Percentiles rank a stretch among this genome's conserved stretches.
Conservation (phyloP, 495 filamentous ascomycete species). For the Trichoderma asperelloides region DNA sequence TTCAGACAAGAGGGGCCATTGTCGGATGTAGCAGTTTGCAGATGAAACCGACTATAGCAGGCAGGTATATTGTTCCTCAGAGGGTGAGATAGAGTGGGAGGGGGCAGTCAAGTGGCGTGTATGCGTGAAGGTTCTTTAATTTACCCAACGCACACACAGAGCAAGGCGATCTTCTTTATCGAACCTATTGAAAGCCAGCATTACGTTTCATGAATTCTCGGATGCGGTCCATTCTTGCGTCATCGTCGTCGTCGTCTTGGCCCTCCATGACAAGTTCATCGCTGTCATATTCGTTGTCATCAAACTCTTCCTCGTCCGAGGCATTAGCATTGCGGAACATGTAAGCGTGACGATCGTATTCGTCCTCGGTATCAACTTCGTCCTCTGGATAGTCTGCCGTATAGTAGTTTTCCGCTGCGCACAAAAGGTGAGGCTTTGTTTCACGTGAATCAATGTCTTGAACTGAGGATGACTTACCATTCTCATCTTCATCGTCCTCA, state of each 20-base stretch:
- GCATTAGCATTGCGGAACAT: constrained; percentile 34
- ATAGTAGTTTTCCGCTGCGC: constrained; percentile 47
- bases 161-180: background rate
- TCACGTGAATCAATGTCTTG: background rate
- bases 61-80: background rate
- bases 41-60: too few species aligned
- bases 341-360: constrained; percentile 38
- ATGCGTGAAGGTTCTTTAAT: background rate
- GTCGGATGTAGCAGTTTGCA: too few species aligned
- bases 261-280: constrained; percentile 13
- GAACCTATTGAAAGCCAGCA: background rate
- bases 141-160: background rate
- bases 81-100: background rate
- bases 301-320: constrained; percentile 38
- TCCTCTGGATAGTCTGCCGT: constrained; percentile 48
- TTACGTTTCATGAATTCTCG: constrained; percentile 5
- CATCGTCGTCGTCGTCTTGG: constrained; percentile 6
- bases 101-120: background rate
- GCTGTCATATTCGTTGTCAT: constrained; percentile 27
- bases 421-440: constrained; percentile 10
- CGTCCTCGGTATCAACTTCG: constrained; percentile 46
- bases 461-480: constrained; percentile 29
- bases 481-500: constrained; percentile 49
- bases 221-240: constrained; percentile 7
- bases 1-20: too few species aligned